These are phyloP conservation scores for Pseudonectria buxi DNA, from an alignment of 2,329 filamentous ascomycete genomes.

Conservation along the genomic window DNA sequence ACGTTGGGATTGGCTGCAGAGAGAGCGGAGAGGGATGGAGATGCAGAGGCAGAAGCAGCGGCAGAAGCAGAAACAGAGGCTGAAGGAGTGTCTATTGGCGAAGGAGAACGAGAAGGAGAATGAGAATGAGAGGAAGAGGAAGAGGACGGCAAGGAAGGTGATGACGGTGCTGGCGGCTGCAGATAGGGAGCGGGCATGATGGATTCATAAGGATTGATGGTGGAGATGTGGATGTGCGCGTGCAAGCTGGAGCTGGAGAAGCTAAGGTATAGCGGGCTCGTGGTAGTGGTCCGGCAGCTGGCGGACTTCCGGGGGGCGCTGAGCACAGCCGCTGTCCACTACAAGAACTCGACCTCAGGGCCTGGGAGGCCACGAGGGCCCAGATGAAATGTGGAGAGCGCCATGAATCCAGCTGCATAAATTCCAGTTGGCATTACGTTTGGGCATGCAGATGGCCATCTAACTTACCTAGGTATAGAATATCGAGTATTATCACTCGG, in stretches of 20 bases:
- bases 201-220: conserved; percentile 1
- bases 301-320: no score
- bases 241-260: neutral
- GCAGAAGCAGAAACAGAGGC: neutral
- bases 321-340: no score
- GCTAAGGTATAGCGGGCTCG: neutral
- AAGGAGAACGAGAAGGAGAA: neutral
- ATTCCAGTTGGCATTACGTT: no score
- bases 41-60: neutral
- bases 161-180: conserved; percentile 1
- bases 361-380: no score
- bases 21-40: conserved; percentile 1
- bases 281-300: no score
- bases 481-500: no score
- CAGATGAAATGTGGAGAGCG: no score
- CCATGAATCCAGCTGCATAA: no score
- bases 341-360: no score
- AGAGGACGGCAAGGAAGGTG: neutral
- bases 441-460: no score
- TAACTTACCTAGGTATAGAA: no score
- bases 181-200: conserved; percentile 12
- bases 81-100: neutral
- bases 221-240: neutral
- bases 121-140: neutral
- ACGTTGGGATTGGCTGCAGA: conserved; percentile 5